Conservation (phyloP, 495 filamentous ascomycete species). For the Aspergillus bertholletiae region DNA sequence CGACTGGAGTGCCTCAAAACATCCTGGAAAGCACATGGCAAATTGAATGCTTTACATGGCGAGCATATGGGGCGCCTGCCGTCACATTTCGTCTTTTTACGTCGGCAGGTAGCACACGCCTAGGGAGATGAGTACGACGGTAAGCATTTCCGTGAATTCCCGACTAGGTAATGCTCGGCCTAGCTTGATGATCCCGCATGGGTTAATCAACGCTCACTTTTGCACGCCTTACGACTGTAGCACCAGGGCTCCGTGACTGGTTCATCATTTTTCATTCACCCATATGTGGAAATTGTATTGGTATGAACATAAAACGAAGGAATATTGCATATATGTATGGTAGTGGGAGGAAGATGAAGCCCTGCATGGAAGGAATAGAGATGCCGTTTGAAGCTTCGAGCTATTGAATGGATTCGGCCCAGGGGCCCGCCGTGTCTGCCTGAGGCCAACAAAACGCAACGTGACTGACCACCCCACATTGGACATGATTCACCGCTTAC, state of each 20-base stretch:
- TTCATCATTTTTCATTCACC: background rate
- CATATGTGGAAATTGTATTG: background rate
- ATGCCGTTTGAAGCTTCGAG: background rate
- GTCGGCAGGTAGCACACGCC: conserved; percentile 1
- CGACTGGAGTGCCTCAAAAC: background rate
- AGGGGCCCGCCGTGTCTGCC: background rate
- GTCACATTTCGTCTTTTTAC: conserved; percentile 2
- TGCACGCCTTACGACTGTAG: background rate
- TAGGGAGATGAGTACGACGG: background rate
- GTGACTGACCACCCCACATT: background rate
- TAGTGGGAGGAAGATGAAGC: background rate
- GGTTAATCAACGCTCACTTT: background rate
- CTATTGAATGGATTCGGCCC: background rate
- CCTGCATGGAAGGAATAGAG: background rate
- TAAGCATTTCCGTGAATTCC: background rate
- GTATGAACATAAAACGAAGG: background rate
- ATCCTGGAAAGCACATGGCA: conserved; percentile 2
- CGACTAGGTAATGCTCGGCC: background rate
- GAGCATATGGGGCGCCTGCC: background rate
- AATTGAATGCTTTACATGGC: background rate
- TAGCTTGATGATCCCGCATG: background rate
- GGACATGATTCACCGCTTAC: background rate
- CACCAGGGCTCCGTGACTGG: background rate
- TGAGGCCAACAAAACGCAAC: background rate
- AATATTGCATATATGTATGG: too few species aligned